Base-by-base conservation (phyloP, 2,329 filamentous ascomycete species). In the Fusarium concolor region DNA sequence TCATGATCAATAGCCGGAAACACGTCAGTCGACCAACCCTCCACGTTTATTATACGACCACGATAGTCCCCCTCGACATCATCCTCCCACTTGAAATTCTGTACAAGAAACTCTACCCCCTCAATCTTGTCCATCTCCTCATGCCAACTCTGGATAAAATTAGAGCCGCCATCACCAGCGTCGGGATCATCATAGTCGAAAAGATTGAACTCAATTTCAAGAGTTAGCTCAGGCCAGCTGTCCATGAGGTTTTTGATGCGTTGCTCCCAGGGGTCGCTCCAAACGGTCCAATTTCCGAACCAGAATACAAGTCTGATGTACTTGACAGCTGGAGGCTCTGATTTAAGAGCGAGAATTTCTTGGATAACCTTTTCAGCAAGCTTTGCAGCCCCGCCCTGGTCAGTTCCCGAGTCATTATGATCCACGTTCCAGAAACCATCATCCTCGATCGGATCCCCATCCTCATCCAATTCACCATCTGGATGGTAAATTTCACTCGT, bases 361-460 rank as follows among this genome's bases (percentile, higher is more conserved):
- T 17, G 3, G 18, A 41, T 12, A 18, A 49, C 12, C 11, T 42
- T 56, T 1, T 22, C 4, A 12, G 39, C 49, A 2, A 38, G 5
- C 11, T 10, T 18, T 1, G 10, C n/a, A 17, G 0, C 53, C 5
- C 26, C 33, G 15, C 10, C 15, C 9, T 15, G 8, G 3, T 17
- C 12, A 26, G 1, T 0, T 0, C 9, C 12, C 50, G 39, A 10
- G 10, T 11, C 28, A 29, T 11, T 10, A 29, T 11, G n/a, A n/a
- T n/a, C n/a, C n/a, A n/a, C n/a, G n/a, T n/a, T n/a, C 28, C 28
- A 53, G 2, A 46, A 53, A 4, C 14, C 14, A 1, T 0, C 0
- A 1, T 35, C 8, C 3, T n/a, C 41, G 11, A 28, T 29, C 2
- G 51, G 41, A 1, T 49, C 29, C 12, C 20, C 20, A 1, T 33